Evolutionary conservation across 1,284 basidiomycete species (phyloP).

Genomic region (Microbotryum saponariae): DNA sequence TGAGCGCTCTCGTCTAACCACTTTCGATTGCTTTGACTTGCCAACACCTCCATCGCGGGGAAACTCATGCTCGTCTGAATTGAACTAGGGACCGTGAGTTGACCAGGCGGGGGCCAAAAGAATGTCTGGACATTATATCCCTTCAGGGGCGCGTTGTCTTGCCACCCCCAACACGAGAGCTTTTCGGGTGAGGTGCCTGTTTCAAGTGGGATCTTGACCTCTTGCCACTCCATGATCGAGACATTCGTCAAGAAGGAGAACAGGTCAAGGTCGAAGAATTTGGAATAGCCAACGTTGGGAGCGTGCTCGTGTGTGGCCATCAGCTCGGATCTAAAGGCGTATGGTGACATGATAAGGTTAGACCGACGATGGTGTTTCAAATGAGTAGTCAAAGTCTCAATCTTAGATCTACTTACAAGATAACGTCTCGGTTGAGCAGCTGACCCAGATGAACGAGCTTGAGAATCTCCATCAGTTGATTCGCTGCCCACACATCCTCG

Average conservation of each 20-base stretch:
- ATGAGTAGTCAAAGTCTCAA: background rate
- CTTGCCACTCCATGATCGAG: conserved; percentile 26
- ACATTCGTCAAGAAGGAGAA: conserved; percentile 26
- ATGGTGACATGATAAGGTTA: background rate
- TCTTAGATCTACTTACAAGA: conserved; percentile 14
- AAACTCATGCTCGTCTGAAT: conserved; percentile 29
- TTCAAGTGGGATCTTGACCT: conserved; percentile 29
- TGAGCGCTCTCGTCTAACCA: conserved; percentile 22
- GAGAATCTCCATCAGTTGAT: conserved; percentile 28
- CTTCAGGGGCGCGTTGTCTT: conserved; percentile 17
- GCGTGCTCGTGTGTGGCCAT: conserved; percentile 24
- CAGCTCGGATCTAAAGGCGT: conserved; percentile 19
- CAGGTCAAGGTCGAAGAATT: conserved; percentile 25
- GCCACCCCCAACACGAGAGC: conserved; percentile 29
- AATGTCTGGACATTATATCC: conserved; percentile 28
- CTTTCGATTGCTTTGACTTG: conserved; percentile 9
- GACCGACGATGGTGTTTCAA: background rate
- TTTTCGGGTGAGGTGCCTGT: conserved; percentile 20
- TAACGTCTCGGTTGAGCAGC: conserved; percentile 17
- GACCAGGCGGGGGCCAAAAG: conserved; percentile 28
- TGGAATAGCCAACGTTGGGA: conserved; percentile 19
- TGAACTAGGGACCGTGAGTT: conserved; percentile 20
- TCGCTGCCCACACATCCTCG: conserved; percentile 9
- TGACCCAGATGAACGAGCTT: conserved; percentile 29
- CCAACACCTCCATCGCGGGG: conserved; percentile 29